Evolutionary conservation across 306 rosid species (phyloP), one percentile per base, ranked within the genome.

Genomic region (Quercus ilex): DNA sequence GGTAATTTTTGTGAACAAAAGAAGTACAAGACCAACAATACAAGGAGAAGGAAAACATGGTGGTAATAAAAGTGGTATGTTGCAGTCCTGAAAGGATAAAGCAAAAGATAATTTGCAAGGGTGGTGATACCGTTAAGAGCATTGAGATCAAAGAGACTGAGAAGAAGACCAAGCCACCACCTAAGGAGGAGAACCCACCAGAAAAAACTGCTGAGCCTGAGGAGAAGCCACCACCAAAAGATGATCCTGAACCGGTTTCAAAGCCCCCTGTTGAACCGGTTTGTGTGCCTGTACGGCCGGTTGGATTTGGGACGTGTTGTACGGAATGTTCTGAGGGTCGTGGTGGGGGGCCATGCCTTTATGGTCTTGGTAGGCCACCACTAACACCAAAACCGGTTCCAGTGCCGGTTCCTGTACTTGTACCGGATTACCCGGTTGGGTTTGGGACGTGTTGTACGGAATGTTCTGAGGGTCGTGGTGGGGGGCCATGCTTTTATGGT

Each of bases 21-120:
- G 99, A 94, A 87, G 89, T 94, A 83, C 94, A 88, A 85, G 93
- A 85, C 83, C 93, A 89, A 82, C 31, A 25, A 18, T 92, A 77
- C 77, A 87, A 87, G 26, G 91, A 92, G 41, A 90, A 92, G 77
- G 68, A 80, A 4, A 88, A 87, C 81, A 60, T 19, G 0, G 97
- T 94, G 85, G 3, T 12, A 3, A 89, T 92, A 84, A 91, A 78
- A 31, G 99, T 94, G 70, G 90, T 89, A 0, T 90, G 97, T 19
- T 91, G 97, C 33, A 78, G 78, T 67, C 98, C 97, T 1, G 98
- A 94, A 59, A 94, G 83, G 83, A 86, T 94, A 1, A 81, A 87
- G 74, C 90, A 88, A 70, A 90, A 88, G 74, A 74, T 92, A 15
- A 85, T 90, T 35, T 77, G 26, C 78, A 92, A 91, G 79, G 92